Evolutionary conservation across 2,329 filamentous ascomycete genomes (phyloP).

Genomic region (Paecilomyces variotii): DNA sequence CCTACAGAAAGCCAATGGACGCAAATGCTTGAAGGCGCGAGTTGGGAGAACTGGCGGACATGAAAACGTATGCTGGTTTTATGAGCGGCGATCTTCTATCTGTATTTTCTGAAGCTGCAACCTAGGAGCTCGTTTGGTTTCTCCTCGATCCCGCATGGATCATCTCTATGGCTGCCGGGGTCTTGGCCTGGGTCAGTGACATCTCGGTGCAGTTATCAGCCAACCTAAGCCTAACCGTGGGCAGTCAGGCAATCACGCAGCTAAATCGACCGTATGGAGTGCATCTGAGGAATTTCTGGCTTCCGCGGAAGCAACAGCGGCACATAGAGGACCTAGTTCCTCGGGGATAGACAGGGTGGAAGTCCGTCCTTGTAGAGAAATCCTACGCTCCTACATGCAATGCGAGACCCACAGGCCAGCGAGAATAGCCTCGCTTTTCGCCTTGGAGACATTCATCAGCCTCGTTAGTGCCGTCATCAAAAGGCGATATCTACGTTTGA

Average conservation of each 20-base stretch:
- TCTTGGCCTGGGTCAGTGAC: neutral
- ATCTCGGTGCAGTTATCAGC: neutral
- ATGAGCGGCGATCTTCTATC: neutral
- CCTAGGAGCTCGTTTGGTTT: neutral
- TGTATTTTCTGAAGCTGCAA: no score
- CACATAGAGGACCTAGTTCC: no score
- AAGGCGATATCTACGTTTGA: neutral
- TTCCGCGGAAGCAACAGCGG: no score
- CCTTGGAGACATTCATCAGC: neutral
- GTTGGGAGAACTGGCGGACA: slow-evolving; percentile 21
- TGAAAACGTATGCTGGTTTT: neutral
- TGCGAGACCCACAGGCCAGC: neutral
- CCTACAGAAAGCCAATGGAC: slow-evolving; percentile 29
- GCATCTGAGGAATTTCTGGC: no score
- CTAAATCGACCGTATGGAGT: no score
- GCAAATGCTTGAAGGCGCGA: slow-evolving; percentile 18
- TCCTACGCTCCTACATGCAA: neutral
- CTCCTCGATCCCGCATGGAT: neutral
- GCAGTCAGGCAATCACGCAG: neutral
- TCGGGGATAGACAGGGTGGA: no score
- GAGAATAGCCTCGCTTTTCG: neutral
- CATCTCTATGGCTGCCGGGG: neutral
- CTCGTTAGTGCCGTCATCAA: neutral
- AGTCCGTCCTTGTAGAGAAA: neutral
- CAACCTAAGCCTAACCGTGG: neutral